Evolutionary conservation across 2,329 filamentous ascomycete genomes (phyloP).

Genomic region (Gremmenia infestans): DNA sequence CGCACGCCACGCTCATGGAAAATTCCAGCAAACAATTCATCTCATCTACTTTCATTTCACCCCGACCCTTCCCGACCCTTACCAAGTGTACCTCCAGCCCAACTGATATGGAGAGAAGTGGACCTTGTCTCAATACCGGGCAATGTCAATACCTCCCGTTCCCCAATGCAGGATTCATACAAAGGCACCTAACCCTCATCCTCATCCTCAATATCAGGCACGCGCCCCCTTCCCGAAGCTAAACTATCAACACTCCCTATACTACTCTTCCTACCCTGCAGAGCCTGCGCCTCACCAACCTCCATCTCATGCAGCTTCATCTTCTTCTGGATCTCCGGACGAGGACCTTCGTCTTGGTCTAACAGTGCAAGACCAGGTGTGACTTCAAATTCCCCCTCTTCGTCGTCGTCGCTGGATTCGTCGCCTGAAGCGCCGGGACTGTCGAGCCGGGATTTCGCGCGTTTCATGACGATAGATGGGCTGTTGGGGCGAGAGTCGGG

Average conservation of each 20-base stretch:
- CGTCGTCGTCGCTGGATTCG: conserved; percentile 33
- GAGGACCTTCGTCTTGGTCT: conserved; percentile 13
- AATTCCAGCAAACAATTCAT: no score
- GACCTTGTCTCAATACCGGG: no score
- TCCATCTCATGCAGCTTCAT: conserved; percentile 56
- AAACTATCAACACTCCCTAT: conserved; percentile 21
- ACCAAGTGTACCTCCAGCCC: no score
- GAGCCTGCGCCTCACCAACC: conserved; percentile 50
- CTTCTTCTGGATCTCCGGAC: conserved; percentile 36
- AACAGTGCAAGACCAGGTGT: conserved; percentile 26
- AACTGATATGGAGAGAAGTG: no score
- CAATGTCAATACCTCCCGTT: no score
- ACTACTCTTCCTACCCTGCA: conserved; percentile 30
- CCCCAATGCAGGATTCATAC: neutral
- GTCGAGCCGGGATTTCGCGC: conserved; percentile 34
- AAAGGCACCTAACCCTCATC: conserved; percentile 1
- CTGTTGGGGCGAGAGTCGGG: conserved; percentile 31
- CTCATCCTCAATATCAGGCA: conserved; percentile 7
- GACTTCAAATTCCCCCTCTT: conserved; percentile 32
- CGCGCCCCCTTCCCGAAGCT: neutral
- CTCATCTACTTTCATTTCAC: no score
- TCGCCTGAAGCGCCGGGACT: conserved; percentile 32
- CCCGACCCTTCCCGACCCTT: no score
- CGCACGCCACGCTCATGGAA: no score
- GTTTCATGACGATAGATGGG: conserved; percentile 39